Evolutionary conservation across 768 basidiomycete genomes (phyloP), one percentile per base, ranked within the genome.

Genomic region (Agaricus subrufescens): DNA sequence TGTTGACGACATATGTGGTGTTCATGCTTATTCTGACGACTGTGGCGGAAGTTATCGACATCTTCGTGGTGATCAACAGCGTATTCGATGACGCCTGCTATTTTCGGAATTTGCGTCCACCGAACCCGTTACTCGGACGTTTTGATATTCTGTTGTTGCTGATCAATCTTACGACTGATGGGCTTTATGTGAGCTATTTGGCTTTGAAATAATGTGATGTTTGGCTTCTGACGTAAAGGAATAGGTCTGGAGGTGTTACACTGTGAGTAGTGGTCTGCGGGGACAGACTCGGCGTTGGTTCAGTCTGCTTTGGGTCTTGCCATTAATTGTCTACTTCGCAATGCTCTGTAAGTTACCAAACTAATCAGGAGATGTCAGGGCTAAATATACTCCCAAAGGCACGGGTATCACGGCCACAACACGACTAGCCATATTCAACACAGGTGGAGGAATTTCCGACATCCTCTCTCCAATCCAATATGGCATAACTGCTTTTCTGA

Each of bases 401-500:
- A 51, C 39, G 3, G 39, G 39, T 2, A 3, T 43, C 26, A 27
- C 25, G 9, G n/a, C 30, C 1, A 8, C 19, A 12, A 8, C 26
- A 23, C 3, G 31, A 12, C 27, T 40, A 5, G 14, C 26, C 27
- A 25, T 12, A 15, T 25, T 25, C 3, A 39, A 42, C 27, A 8
- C 8, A 40, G 8, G 38, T 3, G 50, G 50, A 25, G 31, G 10
- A 9, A n/a, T 38, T 25, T 19, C 15, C 8, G 23, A 27, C 9
- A 27, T 26, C 2, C 39, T 42, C 2, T 11, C 38, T 11, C 23
- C 38, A n/a, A 15, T 42, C 15, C 50, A 40, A 10, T 40, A 12
- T 8, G 43, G 42, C 6, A 29, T 44, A 14, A 30, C 52, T 1
- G 42, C 27, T n/a, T 46, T 52, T 27, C 51, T 61, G 25, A 61